A percentile compares a stretch with the other conserved stretches of the same genome.
Conservation (phyloP, 257 asterid species). For the Scutellaria galericulata region DNA sequence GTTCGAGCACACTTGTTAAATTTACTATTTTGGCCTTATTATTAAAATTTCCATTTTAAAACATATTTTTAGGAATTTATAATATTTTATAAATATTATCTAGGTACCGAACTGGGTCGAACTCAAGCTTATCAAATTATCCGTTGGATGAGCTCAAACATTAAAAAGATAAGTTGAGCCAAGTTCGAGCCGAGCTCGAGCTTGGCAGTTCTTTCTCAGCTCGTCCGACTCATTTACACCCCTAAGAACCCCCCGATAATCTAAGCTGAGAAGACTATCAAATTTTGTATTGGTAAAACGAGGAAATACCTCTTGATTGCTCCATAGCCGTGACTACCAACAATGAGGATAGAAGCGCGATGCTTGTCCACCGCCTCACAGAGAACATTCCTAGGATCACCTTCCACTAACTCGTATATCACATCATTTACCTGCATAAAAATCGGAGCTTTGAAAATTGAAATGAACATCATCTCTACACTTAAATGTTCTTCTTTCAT, state of each 20-base stretch:
- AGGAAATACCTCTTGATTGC: slow-evolving; percentile 76
- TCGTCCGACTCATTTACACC: too few species aligned
- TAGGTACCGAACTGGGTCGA: too few species aligned
- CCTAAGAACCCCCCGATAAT: neutral
- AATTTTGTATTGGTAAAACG: neutral
- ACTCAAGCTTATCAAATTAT: too few species aligned
- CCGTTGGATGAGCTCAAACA: too few species aligned
- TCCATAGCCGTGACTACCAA: slow-evolving; percentile 98
- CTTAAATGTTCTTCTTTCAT: neutral
- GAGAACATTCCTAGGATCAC: slow-evolving; percentile 87
- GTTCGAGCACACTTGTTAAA: too few species aligned
- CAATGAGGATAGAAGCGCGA: slow-evolving; percentile 73
- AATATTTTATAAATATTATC: too few species aligned
- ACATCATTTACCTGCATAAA: slow-evolving; percentile 61
- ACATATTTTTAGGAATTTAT: too few species aligned
- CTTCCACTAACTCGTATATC: slow-evolving; percentile 58
- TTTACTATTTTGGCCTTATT: too few species aligned
- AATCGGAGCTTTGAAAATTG: slow-evolving; percentile 15
- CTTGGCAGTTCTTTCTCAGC: too few species aligned
- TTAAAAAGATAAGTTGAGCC: too few species aligned
- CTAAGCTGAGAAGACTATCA: neutral
- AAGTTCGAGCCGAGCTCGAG: too few species aligned
- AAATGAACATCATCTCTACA: neutral
- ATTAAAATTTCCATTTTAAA: too few species aligned
- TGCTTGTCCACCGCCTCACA: slow-evolving; percentile 88